Base-by-base conservation (phyloP, 768 basidiomycete genomes). In the Leccinum olivaceopallidum region DNA sequence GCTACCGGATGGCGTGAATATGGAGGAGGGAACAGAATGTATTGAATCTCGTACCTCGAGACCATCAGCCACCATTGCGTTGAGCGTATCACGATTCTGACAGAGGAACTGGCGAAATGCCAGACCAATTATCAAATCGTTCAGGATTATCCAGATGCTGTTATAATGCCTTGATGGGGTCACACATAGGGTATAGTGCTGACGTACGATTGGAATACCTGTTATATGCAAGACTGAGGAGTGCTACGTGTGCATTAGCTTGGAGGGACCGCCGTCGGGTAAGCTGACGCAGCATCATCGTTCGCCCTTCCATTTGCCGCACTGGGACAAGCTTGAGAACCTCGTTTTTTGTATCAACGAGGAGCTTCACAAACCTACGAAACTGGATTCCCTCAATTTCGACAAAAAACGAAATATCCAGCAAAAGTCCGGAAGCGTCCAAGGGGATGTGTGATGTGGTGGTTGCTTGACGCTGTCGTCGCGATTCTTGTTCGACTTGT, bases 141-240 rank as follows among this genome's bases (percentile, higher is more conserved):
- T 98, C 65, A 94, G 71, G 30, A 95, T 83, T 2, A 96, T 78
- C 96, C 96, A 98, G 2, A 96, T 80, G 32, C 84, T 87, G 68
- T 95, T 97, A 78, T 92, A 95, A 71, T 96, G 95, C 55, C 92
- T 95, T 51, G 16, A 60, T 20, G 34, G 59, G 9, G 51, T 63
- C 30, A 57, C 7, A 28, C 14, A 3, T n/a, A n/a, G 16, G 22
- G 37, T 48, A 39, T 22, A n/a, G 6, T 42, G 18, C 16, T 14
- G 58, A 39, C 53, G 28, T 20, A 44, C 28, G 30, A 42, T 1
- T 49, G 5, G 68, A 80, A 49, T 63, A 90, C 89, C 82, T 84
- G 60, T 91, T 90, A 66, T 94, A 94, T 54, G 81, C 78, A 5
- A 78, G 78, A 42, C 86, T 83, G 63, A 79, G 82, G 12, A 62